Conservation (phyloP, 169 alveolate genomes). For the Plasmodium coatneyi region DNA sequence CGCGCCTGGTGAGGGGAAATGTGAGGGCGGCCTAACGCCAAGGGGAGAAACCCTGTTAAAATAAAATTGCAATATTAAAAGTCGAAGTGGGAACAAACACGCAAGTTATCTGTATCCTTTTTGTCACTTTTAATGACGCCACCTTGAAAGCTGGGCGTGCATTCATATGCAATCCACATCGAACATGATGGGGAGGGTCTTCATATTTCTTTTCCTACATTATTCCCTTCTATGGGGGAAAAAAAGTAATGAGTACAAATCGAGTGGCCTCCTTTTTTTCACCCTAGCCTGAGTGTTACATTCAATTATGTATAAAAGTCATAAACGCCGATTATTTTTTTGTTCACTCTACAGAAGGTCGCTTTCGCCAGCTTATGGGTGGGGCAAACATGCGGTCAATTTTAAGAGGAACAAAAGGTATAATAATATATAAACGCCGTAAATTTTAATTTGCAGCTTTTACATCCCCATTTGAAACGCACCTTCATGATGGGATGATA, state of each 20-base stretch:
- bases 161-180: background rate
- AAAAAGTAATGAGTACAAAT: background rate
- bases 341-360: background rate
- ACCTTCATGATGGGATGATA: background rate
- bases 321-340: background rate
- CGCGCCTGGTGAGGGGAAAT: background rate
- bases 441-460: background rate
- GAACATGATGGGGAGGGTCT: background rate
- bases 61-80: background rate
- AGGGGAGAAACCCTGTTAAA: background rate
- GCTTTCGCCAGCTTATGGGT: background rate
- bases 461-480: background rate
- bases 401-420: background rate
- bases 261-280: background rate
- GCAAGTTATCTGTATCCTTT: background rate
- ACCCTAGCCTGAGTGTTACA: background rate
- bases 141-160: background rate
- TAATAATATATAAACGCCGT: background rate
- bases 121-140: background rate
- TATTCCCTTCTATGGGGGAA: background rate
- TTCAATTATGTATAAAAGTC: background rate
- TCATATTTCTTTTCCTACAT: background rate
- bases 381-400: background rate
- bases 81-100: background rate
- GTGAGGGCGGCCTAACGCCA: background rate